Evolutionary conservation across 257 asterid species (phyloP).

Genomic region (Nicotiana otophora): DNA sequence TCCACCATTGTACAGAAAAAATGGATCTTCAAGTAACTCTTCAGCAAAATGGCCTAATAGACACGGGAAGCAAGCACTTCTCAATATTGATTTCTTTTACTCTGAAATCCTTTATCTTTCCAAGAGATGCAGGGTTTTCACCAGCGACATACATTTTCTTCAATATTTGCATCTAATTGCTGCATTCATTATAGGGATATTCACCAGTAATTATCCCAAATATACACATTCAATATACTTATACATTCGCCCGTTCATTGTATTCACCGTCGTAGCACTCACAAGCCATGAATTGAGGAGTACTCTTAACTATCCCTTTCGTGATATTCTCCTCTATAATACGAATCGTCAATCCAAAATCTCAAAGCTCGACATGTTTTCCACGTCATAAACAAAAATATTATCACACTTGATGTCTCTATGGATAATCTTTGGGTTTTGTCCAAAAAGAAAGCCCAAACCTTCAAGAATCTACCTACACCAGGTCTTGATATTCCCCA

Average conservation of each 20-base stretch:
- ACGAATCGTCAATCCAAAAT: constrained; percentile 25
- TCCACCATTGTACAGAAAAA: not conserved
- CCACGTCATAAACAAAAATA: not conserved
- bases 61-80: not conserved
- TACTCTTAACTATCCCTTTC: constrained; percentile 6
- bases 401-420: too few relatives aligned
- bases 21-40: not conserved
- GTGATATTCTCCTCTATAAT: not conserved
- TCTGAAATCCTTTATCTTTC: not conserved
- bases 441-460: too few relatives aligned
- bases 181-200: constrained; percentile 35
- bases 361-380: constrained; percentile 26
- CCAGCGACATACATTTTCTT: constrained; percentile 21
- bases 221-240: constrained; percentile 48
- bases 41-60: not conserved
- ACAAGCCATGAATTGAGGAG: constrained; percentile 44
- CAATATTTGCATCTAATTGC: constrained; percentile 27
- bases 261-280: constrained; percentile 42
- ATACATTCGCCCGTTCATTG: constrained; percentile 34
- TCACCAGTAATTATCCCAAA: constrained; percentile 36
- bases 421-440: too few relatives aligned
- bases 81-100: not conserved
- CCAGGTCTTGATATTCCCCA: too few relatives aligned
- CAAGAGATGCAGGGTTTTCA: not conserved
- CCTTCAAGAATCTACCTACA: too few relatives aligned